Base-by-base conservation (phyloP, 768 basidiomycete genomes). In the Suillus alpinus region DNA sequence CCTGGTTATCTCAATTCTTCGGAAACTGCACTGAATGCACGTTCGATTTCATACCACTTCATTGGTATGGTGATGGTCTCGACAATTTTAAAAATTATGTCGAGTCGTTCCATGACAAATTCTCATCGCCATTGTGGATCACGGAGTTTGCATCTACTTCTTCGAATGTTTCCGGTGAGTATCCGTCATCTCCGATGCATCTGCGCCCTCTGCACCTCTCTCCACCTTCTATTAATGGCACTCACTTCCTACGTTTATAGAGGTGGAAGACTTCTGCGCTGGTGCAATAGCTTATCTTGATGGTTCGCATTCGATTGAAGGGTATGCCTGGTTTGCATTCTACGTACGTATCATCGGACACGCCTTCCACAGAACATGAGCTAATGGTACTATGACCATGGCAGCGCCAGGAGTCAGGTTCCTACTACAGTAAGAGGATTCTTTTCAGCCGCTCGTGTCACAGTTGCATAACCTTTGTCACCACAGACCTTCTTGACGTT, bases 11-110 rank as follows among this genome's bases (percentile, higher is more conserved):
- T 31, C 61, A 69, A 20, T 78, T 78, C 62, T 55, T 77, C 16
- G 57, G 62, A 5, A 75, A 75, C 12, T 78, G 77, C 58, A 66
- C 68, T 20, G 73, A 77, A 56, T 83, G 81, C 65, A 76, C 78
- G 6, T 74, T 83, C 31, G 82, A 83, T 63, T 83, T 83, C 61
- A 66, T 83, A 43, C 79, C 82, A 8, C 52, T 83, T 34, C 82
- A 82, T 67, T 82, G 81, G 82, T 81, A 62, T 41, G 56, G 75
- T 40, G 65, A 68, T 6, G 75, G 75, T 13, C 61, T 73, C 2
- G 70, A 68, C 20, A 71, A 68, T 57, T 78, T 79, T 59, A 69
- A 70, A 58, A 59, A 70, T 26, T 78, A 78, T 58, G 62, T 78
- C 43, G 67, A 64, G 63, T 62, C 66, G 10, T 73, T 78, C 65